These are phyloP conservation scores for Beta lomatogona DNA, from an alignment of 179 eudicot genomes.

Conservation along the genomic window DNA sequence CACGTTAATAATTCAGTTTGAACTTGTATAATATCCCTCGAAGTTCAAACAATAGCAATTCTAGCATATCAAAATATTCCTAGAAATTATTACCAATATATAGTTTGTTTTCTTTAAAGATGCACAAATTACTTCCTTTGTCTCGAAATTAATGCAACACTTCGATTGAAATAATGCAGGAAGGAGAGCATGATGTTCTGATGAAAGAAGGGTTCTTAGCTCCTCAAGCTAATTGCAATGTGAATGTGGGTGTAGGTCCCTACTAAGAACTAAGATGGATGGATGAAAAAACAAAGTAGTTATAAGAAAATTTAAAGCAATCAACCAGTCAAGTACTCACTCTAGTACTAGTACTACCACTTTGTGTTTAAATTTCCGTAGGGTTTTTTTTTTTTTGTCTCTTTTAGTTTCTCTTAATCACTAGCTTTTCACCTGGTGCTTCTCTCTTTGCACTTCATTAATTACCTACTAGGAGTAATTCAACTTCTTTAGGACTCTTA, in stretches of 20 bases:
- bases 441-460: slow-evolving; percentile 25
- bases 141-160: too few relatives aligned
- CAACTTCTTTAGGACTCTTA: slow-evolving; percentile 8
- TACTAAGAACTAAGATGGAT: slow-evolving; percentile 50
- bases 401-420: background rate
- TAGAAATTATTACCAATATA: too few relatives aligned
- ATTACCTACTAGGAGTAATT: background rate
- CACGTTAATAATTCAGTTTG: too few relatives aligned
- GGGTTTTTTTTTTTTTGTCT: slow-evolving; percentile 6
- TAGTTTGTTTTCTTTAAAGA: too few relatives aligned
- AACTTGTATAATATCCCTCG: too few relatives aligned
- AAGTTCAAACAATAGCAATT: too few relatives aligned
- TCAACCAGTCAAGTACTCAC: slow-evolving; percentile 24
- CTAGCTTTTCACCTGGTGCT: slow-evolving; percentile 16
- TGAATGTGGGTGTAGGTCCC: slow-evolving; percentile 82
- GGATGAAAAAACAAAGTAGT: slow-evolving; percentile 21
- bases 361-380: slow-evolving; percentile 16
- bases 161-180: slow-evolving; percentile 42
- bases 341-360: slow-evolving; percentile 27
- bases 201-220: slow-evolving; percentile 86
- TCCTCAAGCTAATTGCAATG: slow-evolving; percentile 36
- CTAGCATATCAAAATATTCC: too few relatives aligned
- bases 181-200: slow-evolving; percentile 66
- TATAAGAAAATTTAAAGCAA: slow-evolving; percentile 20
- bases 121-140: too few relatives aligned